Conservation (phyloP, 2,329 filamentous ascomycete genomes). For the Colletotrichum lupini region DNA sequence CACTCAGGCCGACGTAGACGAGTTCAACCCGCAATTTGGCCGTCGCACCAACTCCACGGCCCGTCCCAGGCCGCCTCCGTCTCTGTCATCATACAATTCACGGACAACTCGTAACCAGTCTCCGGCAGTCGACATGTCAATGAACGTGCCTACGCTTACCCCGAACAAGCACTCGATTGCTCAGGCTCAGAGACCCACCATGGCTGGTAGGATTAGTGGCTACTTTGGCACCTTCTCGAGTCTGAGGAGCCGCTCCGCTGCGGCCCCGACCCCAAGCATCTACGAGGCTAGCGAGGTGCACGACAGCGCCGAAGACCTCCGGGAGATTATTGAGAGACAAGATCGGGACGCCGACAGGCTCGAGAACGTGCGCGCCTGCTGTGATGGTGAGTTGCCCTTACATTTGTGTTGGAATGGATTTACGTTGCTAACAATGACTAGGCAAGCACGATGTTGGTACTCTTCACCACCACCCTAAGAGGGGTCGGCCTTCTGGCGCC, state of each 20-base stretch:
- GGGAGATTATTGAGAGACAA: conserved; percentile 81
- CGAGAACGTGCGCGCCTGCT: conserved; percentile 97
- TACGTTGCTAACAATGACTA: conserved; percentile 47
- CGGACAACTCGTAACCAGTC: conserved; percentile 75
- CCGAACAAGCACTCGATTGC: conserved; percentile 57
- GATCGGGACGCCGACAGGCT: conserved; percentile 82
- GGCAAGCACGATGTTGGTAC: conserved; percentile 81
- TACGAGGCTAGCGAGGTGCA: conserved; percentile 73
- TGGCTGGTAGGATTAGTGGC: conserved; percentile 67
- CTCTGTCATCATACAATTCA: conserved; percentile 84
- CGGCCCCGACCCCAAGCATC: conserved; percentile 58
- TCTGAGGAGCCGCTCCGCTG: conserved; percentile 62
- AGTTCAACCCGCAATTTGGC: conserved; percentile 80
- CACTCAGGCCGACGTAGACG: conserved; percentile 73
- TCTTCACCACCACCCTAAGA: conserved; percentile 60
- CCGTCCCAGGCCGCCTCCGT: conserved; percentile 67
- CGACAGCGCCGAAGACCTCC: conserved; percentile 85
- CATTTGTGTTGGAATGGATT: neutral
- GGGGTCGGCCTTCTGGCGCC: conserved; percentile 50
- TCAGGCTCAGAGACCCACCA: conserved; percentile 45
- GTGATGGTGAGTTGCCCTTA: conserved; percentile 80
- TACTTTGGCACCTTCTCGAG: conserved; percentile 70
- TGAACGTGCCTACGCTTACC: conserved; percentile 67
- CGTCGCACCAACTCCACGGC: conserved; percentile 43
- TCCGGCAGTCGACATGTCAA: conserved; percentile 61